Evolutionary conservation across 148 eudicot genomes (phyloP), one percentile per base, ranked within the genome.

Genomic region (Bassia scoparia): DNA sequence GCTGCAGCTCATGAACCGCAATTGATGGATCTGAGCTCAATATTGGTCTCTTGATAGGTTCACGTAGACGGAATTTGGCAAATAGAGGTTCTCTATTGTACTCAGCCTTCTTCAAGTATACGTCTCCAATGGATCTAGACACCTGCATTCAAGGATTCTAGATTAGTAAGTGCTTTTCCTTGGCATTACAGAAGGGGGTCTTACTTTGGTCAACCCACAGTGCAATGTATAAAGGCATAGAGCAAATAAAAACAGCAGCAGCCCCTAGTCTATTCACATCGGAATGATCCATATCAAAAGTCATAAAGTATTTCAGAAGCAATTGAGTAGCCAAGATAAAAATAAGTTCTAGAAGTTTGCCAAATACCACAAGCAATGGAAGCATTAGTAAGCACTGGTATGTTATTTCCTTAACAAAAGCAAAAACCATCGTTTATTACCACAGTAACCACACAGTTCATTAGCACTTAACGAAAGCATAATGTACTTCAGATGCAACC

Each of bases 41-140:
- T 71, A 91, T 84, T 5, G 97, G 89, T 79, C 88, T 87, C 72
- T 62, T 85, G 67, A 91, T 80, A 67, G 97, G 93, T 74, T 91
- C 97, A 0, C 91, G 86, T 44, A 91, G 85, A 6, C 94, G 83
- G 44, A 91, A 91, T 77, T 87, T 91, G 72, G 87, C 76, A 76
- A 81, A 89, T 56, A 91, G 68, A 37, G 93, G 97, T 50, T 91
- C 97, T 75, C 86, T 78, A 71, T 91, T 91, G 83, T 78, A 91
- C 81, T 91, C 93, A 0, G 88, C 78, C 76, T 81, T 91, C 77
- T 91, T 91, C 54, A 91, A 70, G 63, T 91, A 89, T 34, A 89
- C 84, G 66, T 91, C 97, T 21, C 97, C 97, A 70, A 91, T 91
- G 58, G 94, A 91, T 79, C 90, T 84, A 31, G 97, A 89, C 56